Percentiles rank a stretch among this genome's conserved stretches.
Evolutionary conservation across 495 filamentous ascomycete genomes (phyloP).

Genomic region (Penicillium parvum): DNA sequence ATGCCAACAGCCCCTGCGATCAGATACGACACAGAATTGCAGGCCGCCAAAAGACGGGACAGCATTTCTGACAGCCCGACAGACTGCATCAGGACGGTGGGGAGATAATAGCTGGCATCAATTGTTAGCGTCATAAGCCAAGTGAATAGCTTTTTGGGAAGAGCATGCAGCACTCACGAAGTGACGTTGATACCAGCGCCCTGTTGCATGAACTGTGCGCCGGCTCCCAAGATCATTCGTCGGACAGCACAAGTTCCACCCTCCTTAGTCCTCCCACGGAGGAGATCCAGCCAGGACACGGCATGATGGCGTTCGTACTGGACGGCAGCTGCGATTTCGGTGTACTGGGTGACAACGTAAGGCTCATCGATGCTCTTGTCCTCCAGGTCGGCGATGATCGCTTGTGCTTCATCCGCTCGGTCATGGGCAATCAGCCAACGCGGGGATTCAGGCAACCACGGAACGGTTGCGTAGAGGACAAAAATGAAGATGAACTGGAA

Average conservation of each 20-base stretch:
- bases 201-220: constrained; percentile 48
- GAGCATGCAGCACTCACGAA: too few relatives aligned
- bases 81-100: constrained; percentile 18
- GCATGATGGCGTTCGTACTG: constrained; percentile 14
- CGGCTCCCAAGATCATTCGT: constrained; percentile 41
- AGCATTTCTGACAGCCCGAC: constrained; percentile 8
- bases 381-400: constrained; percentile 42
- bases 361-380: constrained; percentile 7
- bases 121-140: too few relatives aligned
- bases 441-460: constrained; percentile 49
- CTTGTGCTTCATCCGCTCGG: constrained; percentile 7
- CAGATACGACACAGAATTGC: constrained; percentile 32
- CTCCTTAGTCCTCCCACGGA: constrained; percentile 21
- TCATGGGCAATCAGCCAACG: constrained; percentile 28
- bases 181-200: constrained; percentile 27
- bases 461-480: constrained; percentile 38
- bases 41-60: constrained; percentile 34
- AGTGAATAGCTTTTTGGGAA: too few relatives aligned
- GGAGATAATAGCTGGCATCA: constrained; percentile 28
- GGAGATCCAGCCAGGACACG: constrained; percentile 9
- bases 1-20: constrained; percentile 38
- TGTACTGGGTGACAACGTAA: constrained; percentile 7
- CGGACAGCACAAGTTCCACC: constrained; percentile 31
- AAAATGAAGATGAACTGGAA: constrained; percentile 49
- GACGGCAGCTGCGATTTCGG: constrained; percentile 11